Base-by-base conservation (phyloP, 169 alveolate species). In the Plasmodium billcollinsi region DNA sequence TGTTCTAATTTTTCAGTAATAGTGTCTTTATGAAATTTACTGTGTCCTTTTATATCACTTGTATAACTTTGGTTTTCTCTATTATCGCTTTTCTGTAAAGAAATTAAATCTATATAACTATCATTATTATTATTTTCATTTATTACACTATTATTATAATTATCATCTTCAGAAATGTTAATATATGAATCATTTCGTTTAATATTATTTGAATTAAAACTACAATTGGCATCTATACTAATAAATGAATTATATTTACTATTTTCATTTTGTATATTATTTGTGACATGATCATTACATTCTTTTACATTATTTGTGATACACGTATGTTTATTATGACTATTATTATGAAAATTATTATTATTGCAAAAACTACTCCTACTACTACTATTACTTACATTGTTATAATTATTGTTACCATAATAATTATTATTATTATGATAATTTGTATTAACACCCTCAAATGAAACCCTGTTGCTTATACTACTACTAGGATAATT, bases 131-230 rank as follows among this genome's bases (percentile, higher is more conserved):
- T 69, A 11, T 50, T 33, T 50, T 56, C 59, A 4, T 54, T 80
- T 50, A 29, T 21, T 26, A 18, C n/a, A 14, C 43, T 66, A 56
- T 78, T 43, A 78, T 39, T 66, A 45, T 39, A 29, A 14, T 33
- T 45, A 26, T 80, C 43, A 3, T 54, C 83, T 9, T 70, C 83
- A 21, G 67, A 39, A 6, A 50, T 43, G 7, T 56, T 80, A 61
- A 69, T 29, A 24, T 18, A 69, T 24, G 90, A 80, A 69, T 80
- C 90, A 69, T 80, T 80, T 80, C 90, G 69, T 62, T 80, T 80
- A 69, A 80, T 29, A 33, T 80, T 80, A 50, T 80, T 58, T 26
- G 20, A 45, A 39, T 61, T 69, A 66, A 58, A 80, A 43, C 50
- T 50, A 29, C 52, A 58, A 43, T 80, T 73, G 47, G 50, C 67